Base-by-base conservation (phyloP, 495 filamentous ascomycete species). In the Pyronema domesticum region DNA sequence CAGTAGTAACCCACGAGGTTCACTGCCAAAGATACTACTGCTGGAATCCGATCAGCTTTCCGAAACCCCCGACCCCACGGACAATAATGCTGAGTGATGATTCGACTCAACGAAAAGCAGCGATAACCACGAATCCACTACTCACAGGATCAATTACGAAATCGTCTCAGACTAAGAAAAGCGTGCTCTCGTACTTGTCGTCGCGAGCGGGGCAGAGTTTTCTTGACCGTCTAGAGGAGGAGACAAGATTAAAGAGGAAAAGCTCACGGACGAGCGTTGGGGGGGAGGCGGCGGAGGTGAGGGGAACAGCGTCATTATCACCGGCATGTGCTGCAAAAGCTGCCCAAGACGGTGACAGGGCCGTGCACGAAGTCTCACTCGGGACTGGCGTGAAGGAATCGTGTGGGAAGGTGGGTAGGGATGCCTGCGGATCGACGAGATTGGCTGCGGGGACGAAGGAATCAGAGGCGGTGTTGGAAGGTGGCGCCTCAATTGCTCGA, bases 41-140 rank as follows among this genome's bases (percentile, higher is more conserved):
- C 9, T 50, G 47, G 47, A 50, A 36, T 19, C 30, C 47, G 8
- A 13, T 50, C 9, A 35, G 34, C 47, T 50, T 50, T 36, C 47
- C 47, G 10, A 36, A 13, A 36, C 30, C 47, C 13, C 18, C 18
- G 36, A 13, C 45, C 23, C 30, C 47, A 11, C 47, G 36, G 23
- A 23, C 19, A 50, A 47, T 11, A 19, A 50, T 50, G 47, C 47
- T 50, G 19, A 50, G 36, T 23, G 47, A 50, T 50, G 47, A 50
- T 34, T 34, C 30, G 13, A 50, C 11, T 34, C 47, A 34, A 50
- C 18, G 23, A 11, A 50, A 19, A 50, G 47, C 47, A 50, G 5
- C 47, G 47, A 50, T 50, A 50, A 50, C 47, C 8, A 47, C 45
- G 3, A 47, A 19, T 10, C 15, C 45, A 10, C 13, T 19, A 47